Percentiles rank a stretch among this genome's conserved stretches.
These are phyloP conservation scores for Luffa acutangula DNA, from an alignment of 306 rosid genomes.

Conservation along the genomic window DNA sequence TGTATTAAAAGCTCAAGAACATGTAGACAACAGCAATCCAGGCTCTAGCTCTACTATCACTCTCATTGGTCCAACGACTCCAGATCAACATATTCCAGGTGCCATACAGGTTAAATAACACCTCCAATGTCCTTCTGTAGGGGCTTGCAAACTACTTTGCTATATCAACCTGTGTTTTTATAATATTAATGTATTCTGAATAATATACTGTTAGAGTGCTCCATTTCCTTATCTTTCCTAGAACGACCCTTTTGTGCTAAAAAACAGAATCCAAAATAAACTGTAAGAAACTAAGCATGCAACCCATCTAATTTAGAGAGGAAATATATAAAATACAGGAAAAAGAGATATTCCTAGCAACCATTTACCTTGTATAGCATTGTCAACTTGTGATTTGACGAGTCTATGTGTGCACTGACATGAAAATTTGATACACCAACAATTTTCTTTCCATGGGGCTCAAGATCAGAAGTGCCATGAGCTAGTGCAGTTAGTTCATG, in stretches of 20 bases:
- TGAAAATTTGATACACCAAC: constrained; percentile 84
- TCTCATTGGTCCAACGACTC: background rate
- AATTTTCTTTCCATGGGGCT: constrained; percentile 36
- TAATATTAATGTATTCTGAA: background rate
- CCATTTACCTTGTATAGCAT: constrained; percentile 82
- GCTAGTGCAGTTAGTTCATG: constrained; percentile 88
- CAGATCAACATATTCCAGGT: background rate
- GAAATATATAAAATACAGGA: background rate
- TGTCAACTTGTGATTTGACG: constrained; percentile 80
- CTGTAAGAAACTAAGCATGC: background rate
- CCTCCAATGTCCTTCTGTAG: background rate
- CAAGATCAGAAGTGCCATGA: constrained; percentile 31
- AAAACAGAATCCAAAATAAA: background rate
- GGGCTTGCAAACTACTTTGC: background rate
- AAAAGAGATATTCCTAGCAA: constrained; percentile 2
- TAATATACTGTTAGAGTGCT: background rate
- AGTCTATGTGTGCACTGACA: constrained; percentile 92
- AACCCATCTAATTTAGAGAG: background rate
- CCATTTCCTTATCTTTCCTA: background rate
- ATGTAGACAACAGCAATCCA: background rate
- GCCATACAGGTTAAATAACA: background rate
- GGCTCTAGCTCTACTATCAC: background rate
- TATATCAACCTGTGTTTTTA: background rate
- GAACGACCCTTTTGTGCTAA: background rate
- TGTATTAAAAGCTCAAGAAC: background rate